These are phyloP conservation scores for Onygenales sp. DNA, from an alignment of 2,329 filamentous ascomycete species.

Conservation along the genomic window DNA sequence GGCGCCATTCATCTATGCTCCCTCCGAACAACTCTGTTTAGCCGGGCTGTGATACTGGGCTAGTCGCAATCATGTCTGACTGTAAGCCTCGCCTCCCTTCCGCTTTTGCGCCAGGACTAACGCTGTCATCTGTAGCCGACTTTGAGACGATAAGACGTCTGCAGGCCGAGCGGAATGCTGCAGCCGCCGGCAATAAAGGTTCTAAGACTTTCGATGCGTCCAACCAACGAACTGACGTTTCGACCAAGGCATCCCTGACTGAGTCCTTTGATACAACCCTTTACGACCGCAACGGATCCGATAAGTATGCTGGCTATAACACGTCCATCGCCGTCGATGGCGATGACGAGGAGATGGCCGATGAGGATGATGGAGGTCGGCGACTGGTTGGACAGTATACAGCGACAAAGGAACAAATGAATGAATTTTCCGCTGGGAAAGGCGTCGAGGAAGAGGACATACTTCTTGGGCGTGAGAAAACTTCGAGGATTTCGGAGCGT, in stretches of 20 bases:
- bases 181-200: slow-evolving; percentile 67
- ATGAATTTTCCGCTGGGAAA: slow-evolving; percentile 78
- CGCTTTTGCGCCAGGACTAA: slow-evolving; percentile 12
- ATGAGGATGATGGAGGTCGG: slow-evolving; percentile 65
- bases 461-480: slow-evolving; percentile 74
- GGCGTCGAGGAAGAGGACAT: slow-evolving; percentile 90
- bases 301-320: slow-evolving; percentile 85
- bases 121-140: slow-evolving; percentile 47
- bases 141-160: slow-evolving; percentile 81
- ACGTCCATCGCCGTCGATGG: slow-evolving; percentile 74
- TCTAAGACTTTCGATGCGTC: slow-evolving; percentile 69
- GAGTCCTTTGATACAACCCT: slow-evolving; percentile 78
- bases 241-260: slow-evolving; percentile 83
- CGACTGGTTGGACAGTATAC: slow-evolving; percentile 92
- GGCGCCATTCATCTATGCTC: slow-evolving; percentile 18
- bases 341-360: slow-evolving; percentile 69
- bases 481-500: slow-evolving; percentile 80
- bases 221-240: slow-evolving; percentile 71
- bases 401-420: slow-evolving; percentile 80
- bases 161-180: slow-evolving; percentile 85
- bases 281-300: slow-evolving; percentile 66
- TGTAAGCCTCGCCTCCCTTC: slow-evolving; percentile 19
- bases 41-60: slow-evolving; percentile 15
- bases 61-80: slow-evolving; percentile 33
- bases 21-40: slow-evolving; percentile 18